Evolutionary conservation across 768 basidiomycete species (phyloP).

Genomic region (Phlegmacium glaucopus): DNA sequence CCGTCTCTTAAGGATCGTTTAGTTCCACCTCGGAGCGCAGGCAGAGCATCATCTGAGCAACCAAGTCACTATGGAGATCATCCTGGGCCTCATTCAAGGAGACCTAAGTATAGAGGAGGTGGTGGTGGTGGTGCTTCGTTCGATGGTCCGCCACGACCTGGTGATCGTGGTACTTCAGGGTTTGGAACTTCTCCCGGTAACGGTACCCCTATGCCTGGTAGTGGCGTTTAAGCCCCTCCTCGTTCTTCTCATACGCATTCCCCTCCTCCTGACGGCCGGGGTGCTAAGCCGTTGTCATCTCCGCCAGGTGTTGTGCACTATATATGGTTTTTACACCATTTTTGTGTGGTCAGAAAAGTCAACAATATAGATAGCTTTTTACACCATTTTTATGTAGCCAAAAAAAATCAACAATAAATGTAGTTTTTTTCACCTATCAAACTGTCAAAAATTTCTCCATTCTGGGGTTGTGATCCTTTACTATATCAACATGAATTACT

Average conservation of each 20-base stretch:
- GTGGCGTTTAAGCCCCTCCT: constrained; percentile 1
- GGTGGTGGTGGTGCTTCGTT: constrained; percentile 3
- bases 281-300: constrained; percentile 9
- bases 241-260: constrained; percentile 14
- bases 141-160: constrained; percentile 6
- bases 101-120: constrained; percentile 9
- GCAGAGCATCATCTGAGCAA: not conserved
- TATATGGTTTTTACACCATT: too few species aligned
- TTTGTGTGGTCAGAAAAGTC: too few species aligned
- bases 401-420: too few species aligned
- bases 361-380: too few species aligned
- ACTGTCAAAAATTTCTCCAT: too few species aligned
- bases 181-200: constrained; percentile 9
- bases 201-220: constrained; percentile 5
- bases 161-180: constrained; percentile 2
- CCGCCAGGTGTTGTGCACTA: constrained; percentile 9
- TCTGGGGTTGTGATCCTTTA: too few species aligned
- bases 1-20: not conserved
- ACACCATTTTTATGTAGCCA: too few species aligned
- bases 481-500: too few species aligned
- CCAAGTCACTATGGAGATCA: not conserved
- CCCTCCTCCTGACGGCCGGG: constrained; percentile 12
- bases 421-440: too few species aligned
- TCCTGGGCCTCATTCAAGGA: constrained; percentile 9
- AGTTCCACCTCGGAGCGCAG: not conserved